Evolutionary conservation across 352 stramenopile genomes (phyloP), one percentile per base, ranked within the genome.

Genomic region (Phytophthora cactorum): DNA sequence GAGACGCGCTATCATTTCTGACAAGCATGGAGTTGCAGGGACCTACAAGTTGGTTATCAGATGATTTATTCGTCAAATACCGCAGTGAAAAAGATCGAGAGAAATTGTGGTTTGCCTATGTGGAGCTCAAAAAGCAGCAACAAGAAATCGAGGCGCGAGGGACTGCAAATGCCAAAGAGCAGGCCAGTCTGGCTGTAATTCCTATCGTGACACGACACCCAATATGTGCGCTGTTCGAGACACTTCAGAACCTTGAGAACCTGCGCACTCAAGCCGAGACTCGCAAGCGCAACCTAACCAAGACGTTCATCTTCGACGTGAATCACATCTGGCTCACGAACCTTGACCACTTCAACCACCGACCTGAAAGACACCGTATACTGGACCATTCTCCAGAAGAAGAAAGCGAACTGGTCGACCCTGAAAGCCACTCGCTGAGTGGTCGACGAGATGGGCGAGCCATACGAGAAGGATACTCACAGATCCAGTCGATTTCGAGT

Each of bases 291-390:
- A 94, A 96, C 76, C 73, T 89, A 25, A 81, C 76, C 53, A 95
- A 93, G 63, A 74, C 77, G 9, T 97, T 96, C 56, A 74, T 97
- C 25, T 87, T 93, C 17, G 88, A 97, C 61, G 92, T 98, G 41
- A 92, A 97, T 66, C 86, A 92, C 62, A 72, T 98, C 31, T 98
- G 92, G 92, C 83, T 98, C 52, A 95, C 90, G 9, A 97, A 97
- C 63, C 77, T 97, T 31, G 82, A 93, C 49, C 90, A 97, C 63
- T 93, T 97, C 59, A 90, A 93, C 51, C 76, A 83, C 28, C 77
- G 70, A 38, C 57, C 72, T 49, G 52, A 17, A 3, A 57, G 11
- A 27, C 66, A 65, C 46, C 57, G 45, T 6, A 55, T 57, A 32
- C 22, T 47, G 32, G 38, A 65, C 22, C 22, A 22, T 8, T 12